Conservation (phyloP, 1,284 basidiomycete species). For the Apiotrichum sp. region DNA sequence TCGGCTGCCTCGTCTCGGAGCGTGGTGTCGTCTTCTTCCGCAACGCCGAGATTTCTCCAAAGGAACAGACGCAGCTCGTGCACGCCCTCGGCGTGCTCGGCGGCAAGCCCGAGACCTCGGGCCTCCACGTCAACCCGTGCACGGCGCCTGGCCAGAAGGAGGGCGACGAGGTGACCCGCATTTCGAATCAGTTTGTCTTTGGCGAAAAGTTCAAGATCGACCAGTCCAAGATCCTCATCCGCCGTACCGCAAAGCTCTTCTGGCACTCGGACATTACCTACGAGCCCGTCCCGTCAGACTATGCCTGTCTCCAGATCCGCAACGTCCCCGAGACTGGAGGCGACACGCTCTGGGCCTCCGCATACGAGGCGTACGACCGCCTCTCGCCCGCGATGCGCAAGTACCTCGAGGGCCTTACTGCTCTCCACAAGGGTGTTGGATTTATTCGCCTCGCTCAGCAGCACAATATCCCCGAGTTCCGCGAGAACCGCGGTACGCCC, state of each 20-base stretch:
- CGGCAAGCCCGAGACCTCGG: conserved; percentile 55
- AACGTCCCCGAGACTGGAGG: conserved; percentile 51
- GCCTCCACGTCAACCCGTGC: conserved; percentile 60
- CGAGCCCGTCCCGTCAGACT: conserved; percentile 60
- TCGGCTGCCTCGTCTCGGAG: conserved; percentile 50
- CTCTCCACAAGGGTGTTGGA: conserved; percentile 54
- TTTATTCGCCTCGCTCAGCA: conserved; percentile 48
- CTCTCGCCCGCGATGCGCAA: conserved; percentile 31
- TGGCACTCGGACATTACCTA: conserved; percentile 59
- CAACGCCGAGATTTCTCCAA: conserved; percentile 50
- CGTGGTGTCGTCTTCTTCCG: conserved; percentile 67
- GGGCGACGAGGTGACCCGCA: conserved; percentile 52
- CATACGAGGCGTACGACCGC: conserved; percentile 51
- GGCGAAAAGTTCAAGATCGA: conserved; percentile 42
- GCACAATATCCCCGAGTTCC: not conserved
- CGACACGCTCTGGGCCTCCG: conserved; percentile 47
- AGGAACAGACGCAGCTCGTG: conserved; percentile 50
- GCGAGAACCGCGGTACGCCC: conserved; percentile 51
- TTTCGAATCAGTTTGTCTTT: conserved; percentile 44
- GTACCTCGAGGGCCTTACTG: conserved; percentile 47
- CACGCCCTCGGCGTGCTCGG: conserved; percentile 52
- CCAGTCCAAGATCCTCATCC: conserved; percentile 58
- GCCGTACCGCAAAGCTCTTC: conserved; percentile 42
- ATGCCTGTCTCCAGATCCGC: conserved; percentile 45
- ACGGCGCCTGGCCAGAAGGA: conserved; percentile 48